A percentile compares a stretch with the other conserved stretches of the same genome.
Evolutionary conservation across 768 basidiomycete species (phyloP).

Genomic region (Lactarius pseudohatsudake): DNA sequence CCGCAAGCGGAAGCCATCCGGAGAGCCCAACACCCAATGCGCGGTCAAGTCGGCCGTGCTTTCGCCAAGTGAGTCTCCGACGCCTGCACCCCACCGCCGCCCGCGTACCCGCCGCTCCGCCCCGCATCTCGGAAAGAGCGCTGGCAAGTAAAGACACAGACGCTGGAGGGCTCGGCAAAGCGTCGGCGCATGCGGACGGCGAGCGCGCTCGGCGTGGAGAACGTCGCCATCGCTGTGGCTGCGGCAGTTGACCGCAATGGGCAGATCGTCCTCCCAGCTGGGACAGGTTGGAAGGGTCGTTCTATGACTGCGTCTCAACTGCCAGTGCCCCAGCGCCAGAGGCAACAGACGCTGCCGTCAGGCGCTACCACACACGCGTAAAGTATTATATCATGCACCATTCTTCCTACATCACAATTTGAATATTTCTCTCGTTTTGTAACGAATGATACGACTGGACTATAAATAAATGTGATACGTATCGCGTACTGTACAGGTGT

Average conservation of each 20-base stretch:
- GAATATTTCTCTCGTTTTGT: not conserved
- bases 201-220: constrained; percentile 18
- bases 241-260: constrained; percentile 15
- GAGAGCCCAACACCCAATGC: not conserved
- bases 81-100: not conserved
- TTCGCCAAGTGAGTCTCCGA: not conserved
- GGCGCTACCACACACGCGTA: not conserved
- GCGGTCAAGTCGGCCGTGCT: not conserved
- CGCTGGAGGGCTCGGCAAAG: constrained; percentile 17
- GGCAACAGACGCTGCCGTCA: not conserved
- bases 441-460: not conserved
- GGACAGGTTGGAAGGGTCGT: constrained; percentile 28
- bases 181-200: constrained; percentile 24
- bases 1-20: constrained; percentile 13
- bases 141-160: not conserved
- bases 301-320: not conserved
- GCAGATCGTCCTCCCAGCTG: constrained; percentile 26
- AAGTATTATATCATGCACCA: not conserved
- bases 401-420: not conserved
- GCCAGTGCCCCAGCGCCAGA: not conserved
- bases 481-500: not conserved
- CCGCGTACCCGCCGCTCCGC: constrained; percentile 19
- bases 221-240: not conserved
- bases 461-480: not conserved
- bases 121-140: constrained; percentile 20